Evolutionary conservation across 2,329 filamentous ascomycete genomes (phyloP).

Genomic region (Stagonosporopsis chrysanthemi): DNA sequence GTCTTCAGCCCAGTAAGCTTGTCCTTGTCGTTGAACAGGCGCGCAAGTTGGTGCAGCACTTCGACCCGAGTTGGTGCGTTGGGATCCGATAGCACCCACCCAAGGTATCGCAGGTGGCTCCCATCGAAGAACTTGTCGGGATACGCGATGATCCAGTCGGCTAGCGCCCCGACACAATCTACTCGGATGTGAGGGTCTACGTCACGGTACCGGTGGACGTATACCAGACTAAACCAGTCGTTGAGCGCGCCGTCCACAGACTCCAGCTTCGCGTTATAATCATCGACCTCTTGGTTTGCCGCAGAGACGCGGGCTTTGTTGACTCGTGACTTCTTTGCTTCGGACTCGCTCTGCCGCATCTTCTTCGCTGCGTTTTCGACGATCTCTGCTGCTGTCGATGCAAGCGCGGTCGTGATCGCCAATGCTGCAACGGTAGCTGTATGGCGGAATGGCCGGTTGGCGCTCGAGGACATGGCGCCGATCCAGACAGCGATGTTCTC

Average conservation of each 20-base stretch:
- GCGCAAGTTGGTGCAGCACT: conserved; percentile 81
- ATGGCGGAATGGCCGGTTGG: conserved; percentile 88
- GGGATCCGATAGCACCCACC: conserved; percentile 92
- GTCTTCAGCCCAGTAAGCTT: conserved; percentile 79
- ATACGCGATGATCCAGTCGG: conserved; percentile 85
- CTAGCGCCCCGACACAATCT: conserved; percentile 86
- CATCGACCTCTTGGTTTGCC: conserved; percentile 74
- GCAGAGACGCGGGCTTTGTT: conserved; percentile 81
- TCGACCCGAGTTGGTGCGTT: conserved; percentile 78
- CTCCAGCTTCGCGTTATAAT: conserved; percentile 74
- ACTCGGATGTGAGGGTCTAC: conserved; percentile 87
- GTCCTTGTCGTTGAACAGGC: conserved; percentile 80
- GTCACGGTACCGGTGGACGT: conserved; percentile 94
- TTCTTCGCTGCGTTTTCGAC: conserved; percentile 76
- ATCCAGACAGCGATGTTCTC: conserved; percentile 93
- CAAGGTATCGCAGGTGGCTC: conserved; percentile 88
- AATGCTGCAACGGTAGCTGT: conserved; percentile 88
- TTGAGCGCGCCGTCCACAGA: conserved; percentile 75
- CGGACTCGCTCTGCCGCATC: conserved; percentile 79
- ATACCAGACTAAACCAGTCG: conserved; percentile 90
- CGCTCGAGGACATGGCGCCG: conserved; percentile 86
- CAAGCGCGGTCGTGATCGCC: conserved; percentile 79
- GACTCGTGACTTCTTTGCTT: conserved; percentile 73
- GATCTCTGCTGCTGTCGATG: conserved; percentile 74
- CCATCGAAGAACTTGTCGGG: conserved; percentile 91